Evolutionary conservation across 1,139 yeast genomes (phyloP).

Genomic region (Arxiozyma slooffiae): DNA sequence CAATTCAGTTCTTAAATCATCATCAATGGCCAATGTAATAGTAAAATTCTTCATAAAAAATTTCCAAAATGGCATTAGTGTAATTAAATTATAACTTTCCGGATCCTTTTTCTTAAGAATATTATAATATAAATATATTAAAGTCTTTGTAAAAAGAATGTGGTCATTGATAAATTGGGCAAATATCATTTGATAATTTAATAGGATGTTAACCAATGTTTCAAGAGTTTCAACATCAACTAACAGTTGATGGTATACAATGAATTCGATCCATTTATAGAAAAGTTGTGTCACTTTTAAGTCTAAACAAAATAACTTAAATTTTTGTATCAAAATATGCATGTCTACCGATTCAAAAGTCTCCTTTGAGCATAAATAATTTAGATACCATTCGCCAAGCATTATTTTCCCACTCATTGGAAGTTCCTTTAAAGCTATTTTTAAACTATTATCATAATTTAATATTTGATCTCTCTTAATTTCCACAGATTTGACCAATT

Average conservation of each 20-base stretch:
- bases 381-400: conserved; percentile 28
- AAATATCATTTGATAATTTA: conserved; percentile 24
- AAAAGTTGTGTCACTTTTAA: conserved; percentile 24
- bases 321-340: conserved; percentile 16
- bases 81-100: conserved; percentile 17
- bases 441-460: conserved; percentile 3
- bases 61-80: conserved; percentile 28
- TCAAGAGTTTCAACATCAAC: conserved; percentile 24
- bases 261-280: conserved; percentile 30
- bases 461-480: conserved; percentile 14
- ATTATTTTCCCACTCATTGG: conserved; percentile 26
- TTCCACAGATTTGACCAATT: conserved; percentile 17
- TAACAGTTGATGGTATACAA: conserved; percentile 28
- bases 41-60: conserved; percentile 27
- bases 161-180: conserved; percentile 28
- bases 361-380: conserved; percentile 19
- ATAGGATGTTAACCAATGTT: conserved; percentile 23
- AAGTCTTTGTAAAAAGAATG: conserved; percentile 27
- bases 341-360: conserved; percentile 13
- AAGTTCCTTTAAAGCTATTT: not conserved
- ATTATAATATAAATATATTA: conserved; percentile 23
- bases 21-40: conserved; percentile 22
- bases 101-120: conserved; percentile 19
- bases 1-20: conserved; percentile 22
- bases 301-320: conserved; percentile 19